Conservation (phyloP, 1,284 basidiomycete genomes). For the Boletellus sp. region DNA sequence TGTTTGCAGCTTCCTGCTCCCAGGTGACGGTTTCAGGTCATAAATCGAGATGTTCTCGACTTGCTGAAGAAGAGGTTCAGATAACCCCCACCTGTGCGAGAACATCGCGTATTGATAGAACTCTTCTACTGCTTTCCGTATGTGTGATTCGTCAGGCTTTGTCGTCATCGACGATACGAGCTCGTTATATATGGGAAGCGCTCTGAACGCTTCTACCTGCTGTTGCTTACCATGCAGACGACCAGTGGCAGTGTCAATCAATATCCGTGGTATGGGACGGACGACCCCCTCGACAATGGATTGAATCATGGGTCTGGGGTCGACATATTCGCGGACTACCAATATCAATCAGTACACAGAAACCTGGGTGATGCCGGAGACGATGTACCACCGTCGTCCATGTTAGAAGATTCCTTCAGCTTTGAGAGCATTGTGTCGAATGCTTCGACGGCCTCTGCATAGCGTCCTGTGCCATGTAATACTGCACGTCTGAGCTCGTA, state of each 20-base stretch:
- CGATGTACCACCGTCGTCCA: neutral
- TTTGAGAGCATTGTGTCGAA: neutral
- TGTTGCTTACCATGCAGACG: neutral
- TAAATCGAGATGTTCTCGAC: neutral
- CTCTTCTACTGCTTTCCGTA: neutral
- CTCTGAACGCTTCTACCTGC: neutral
- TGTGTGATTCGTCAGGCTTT: neutral
- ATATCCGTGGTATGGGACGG: neutral
- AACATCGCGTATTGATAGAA: constrained; percentile 1
- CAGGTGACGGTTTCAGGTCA: neutral
- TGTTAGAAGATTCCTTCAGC: neutral
- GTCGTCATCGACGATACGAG: neutral
- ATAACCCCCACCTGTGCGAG: neutral
- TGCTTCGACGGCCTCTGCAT: neutral
- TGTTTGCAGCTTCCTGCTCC: neutral
- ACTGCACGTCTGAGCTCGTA: neutral
- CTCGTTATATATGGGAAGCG: neutral
- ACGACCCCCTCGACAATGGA: neutral
- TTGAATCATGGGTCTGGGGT: neutral
- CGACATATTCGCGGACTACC: no score
- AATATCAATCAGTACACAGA: neutral
- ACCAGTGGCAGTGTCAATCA: neutral
- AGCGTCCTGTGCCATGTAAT: neutral
- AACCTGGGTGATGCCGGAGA: neutral
- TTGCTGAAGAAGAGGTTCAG: neutral